A percentile compares a stretch with the other conserved stretches of the same genome.
Conservation (phyloP, 345 rosid genomes). For the Melastoma malabathricum region DNA sequence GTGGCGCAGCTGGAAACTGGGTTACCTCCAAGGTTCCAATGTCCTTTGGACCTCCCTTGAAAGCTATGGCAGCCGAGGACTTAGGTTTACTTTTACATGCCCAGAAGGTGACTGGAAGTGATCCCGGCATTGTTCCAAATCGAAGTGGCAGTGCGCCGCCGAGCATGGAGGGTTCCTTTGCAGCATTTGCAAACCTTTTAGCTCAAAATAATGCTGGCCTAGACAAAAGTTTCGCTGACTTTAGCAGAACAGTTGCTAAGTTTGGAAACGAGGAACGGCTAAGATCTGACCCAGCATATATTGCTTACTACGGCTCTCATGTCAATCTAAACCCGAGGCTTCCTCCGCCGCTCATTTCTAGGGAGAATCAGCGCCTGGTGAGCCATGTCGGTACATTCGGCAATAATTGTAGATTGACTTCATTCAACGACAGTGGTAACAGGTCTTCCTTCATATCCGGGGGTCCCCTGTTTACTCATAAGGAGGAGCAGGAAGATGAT, state of each 20-base stretch:
- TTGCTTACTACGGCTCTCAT: slow-evolving; percentile 63
- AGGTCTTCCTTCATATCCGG: slow-evolving; percentile 29
- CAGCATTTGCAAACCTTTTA: slow-evolving; percentile 62
- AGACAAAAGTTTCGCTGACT: slow-evolving; percentile 36
- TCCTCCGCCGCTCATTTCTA: slow-evolving; percentile 79
- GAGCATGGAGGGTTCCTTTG: slow-evolving; percentile 90
- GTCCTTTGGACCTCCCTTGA: slow-evolving; percentile 35
- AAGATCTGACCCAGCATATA: slow-evolving; percentile 72
- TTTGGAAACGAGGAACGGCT: slow-evolving; percentile 64
- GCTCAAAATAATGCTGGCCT: slow-evolving; percentile 39
- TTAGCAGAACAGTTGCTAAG: slow-evolving; percentile 38
- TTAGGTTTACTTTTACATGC: slow-evolving; percentile 58
- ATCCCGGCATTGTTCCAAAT: slow-evolving; percentile 37
- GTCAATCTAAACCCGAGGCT: slow-evolving; percentile 88
- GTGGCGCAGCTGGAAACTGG: slow-evolving; percentile 44
- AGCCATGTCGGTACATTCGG: slow-evolving; percentile 60
- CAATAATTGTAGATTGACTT: slow-evolving; percentile 28
- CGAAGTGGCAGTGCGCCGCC: slow-evolving; percentile 98
- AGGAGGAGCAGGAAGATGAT: slow-evolving; percentile 82
- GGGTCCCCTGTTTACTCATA: slow-evolving; percentile 54
- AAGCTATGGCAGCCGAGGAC: slow-evolving; percentile 57
- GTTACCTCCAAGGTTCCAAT: slow-evolving; percentile 40
- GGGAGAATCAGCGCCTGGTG: slow-evolving; percentile 50
- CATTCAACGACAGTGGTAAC: slow-evolving; percentile 43
- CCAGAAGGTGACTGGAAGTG: slow-evolving; percentile 37